Conservation (phyloP, 1,284 basidiomycete genomes). For the Calocybe gambosa region DNA sequence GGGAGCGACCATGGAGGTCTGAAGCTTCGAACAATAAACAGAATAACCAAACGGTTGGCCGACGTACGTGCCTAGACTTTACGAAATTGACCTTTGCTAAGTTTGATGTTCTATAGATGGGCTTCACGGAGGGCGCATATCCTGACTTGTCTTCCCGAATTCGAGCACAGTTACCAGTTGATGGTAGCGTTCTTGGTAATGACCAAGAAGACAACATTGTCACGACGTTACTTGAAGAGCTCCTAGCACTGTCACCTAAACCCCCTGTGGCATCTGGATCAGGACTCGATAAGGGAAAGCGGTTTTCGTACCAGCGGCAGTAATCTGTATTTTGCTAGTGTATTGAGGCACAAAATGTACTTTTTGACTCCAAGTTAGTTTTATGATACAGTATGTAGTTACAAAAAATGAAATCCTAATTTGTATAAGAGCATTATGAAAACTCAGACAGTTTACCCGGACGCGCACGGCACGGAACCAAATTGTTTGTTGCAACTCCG, state of each 20-base stretch:
- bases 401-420: too few species aligned
- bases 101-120: constrained; percentile 47
- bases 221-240: constrained; percentile 56
- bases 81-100: constrained; percentile 10
- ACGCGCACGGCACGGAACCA: too few species aligned
- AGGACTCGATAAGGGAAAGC: constrained; percentile 5
- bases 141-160: constrained; percentile 50
- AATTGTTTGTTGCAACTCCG: too few species aligned
- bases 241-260: constrained; percentile 37
- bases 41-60: constrained; percentile 45
- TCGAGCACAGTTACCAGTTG: constrained; percentile 39
- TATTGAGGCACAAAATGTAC: not conserved
- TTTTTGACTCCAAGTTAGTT: too few species aligned
- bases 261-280: constrained; percentile 31
- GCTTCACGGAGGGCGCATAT: constrained; percentile 52
- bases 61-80: constrained; percentile 33
- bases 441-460: too few species aligned
- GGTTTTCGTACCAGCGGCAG: constrained; percentile 31
- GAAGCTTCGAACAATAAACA: constrained; percentile 31
- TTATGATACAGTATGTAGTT: too few species aligned
- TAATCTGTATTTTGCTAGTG: not conserved
- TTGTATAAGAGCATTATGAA: too few species aligned
- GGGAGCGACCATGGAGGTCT: constrained; percentile 21
- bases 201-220: constrained; percentile 60
- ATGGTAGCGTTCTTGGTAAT: constrained; percentile 33